Base-by-base conservation (phyloP, 139 green algal genomes). In the Micromonas commoda region DNA sequence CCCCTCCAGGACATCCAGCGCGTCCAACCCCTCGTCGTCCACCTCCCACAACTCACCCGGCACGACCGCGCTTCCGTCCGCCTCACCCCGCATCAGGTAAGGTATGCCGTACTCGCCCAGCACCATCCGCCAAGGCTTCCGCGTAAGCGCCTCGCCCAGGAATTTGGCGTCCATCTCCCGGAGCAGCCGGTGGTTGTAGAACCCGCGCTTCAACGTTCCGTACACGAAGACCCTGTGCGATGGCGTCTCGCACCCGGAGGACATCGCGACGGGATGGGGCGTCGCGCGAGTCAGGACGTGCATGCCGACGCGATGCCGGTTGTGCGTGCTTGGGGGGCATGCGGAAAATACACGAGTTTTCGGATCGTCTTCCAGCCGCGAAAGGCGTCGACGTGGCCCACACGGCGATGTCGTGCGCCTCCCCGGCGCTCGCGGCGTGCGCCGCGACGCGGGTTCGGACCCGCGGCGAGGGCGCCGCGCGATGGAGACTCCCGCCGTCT, bases 161-260 rank as follows among this genome's bases (percentile, higher is more conserved):
- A 66, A 82, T 3, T 63, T 51, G 3, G 31, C 31, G 75, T 71
- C 34, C 38, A 39, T 53, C 6, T 78, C 39, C 33, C 54, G 21
- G 31, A 85, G 54, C 26, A 85, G 34, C 35, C 53, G 71, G 34
- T 85, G 61, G 26, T 85, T 85, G 61, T 54, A 38, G 32, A 85
- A 79, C 33, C 71, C 81, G 23, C 67, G 61, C 77, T 85, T 85
- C 2, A 85, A 52, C 1, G 81, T 85, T 29, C 81, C 81, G 57
- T 85, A 85, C 33, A 85, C 81, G 63, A 85, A 85, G 26, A 78
- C 72, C 23, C 28, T 68, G 52, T 68, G 53, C n/a, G 13, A 1
- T 3, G 26, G 34, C 0, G 68, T 6, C 34, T n/a, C n/a, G n/a
- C n/a, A n/a, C n/a, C n/a, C n/a, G n/a, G n/a, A n/a, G 45, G 9